Evolutionary conservation across 192 early-diverging fungal species (phyloP), one percentile per base, ranked within the genome.

Genomic region (Coemansia erecta): DNA sequence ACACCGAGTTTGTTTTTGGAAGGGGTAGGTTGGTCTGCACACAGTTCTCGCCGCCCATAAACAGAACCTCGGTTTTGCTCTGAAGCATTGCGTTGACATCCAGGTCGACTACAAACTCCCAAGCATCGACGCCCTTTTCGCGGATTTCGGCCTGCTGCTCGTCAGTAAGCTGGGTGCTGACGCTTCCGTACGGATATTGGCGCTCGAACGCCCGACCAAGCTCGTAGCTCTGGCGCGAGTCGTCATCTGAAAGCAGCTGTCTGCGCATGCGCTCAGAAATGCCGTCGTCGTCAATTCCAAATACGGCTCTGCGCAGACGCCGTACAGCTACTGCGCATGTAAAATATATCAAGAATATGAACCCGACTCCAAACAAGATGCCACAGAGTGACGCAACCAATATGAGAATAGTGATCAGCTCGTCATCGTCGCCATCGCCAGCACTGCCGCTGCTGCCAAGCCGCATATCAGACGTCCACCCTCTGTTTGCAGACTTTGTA

Each of bases 1-100:
- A 90, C 18, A 92, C 86, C 50, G 89, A 85, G 70, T 89, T 88
- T 23, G 82, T 80, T 67, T 87, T 89, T 54, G 90, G 90, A 58
- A 92, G 68, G 4, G 90, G 90, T 57, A 92, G 63, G 66, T 92
- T 92, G 8, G 90, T 90, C 58, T 89, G 88, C 42, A 92, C 86
- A 64, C 85, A 87, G 49, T 85, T 75, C 48, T 87, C 87, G 47
- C 83, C 84, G 44, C 84, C 81, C 63, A 84, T 85, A 59, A 92
- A 90, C 58, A 88, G 77, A 26, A 92, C 78, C 51, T 92, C 90
- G 6, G 89, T 92, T 56, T 87, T 71, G 61, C 82, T 86, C 35
- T 85, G 81, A 12, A 89, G 81, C 70, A 85, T 84, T n/a, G 76
- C 76, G 41, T 79, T 78, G 18, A 83, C 79, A 42, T 84, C 85